Evolutionary conservation across 2,329 filamentous ascomycete species (phyloP), one percentile per base, ranked within the genome.

Genomic region (Botryotinia calthae): DNA sequence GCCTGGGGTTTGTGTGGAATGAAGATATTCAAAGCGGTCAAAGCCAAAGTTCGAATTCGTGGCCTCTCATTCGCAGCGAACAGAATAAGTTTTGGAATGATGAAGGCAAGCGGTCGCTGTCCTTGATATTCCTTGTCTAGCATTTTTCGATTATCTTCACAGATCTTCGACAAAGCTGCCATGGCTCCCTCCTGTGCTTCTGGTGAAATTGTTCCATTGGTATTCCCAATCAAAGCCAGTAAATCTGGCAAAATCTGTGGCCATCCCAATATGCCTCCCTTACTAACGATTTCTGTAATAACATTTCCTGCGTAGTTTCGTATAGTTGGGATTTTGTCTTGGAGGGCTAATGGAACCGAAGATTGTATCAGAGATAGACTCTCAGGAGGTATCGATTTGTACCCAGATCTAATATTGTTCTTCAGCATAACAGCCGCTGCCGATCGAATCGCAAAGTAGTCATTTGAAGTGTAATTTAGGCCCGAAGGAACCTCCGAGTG

Each of bases 391-490:
- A 98, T 93, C 72, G 88, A 86, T 81, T 92, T 92, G 85, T 93
- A 95, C 59, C 89, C 87, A 65, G 88, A 84, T 80, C 89, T 91
- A 81, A 98, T 88, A 81, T 97, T 94, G 83, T 98, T 98, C 85
- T 98, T 99, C 77, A 99, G 87, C 89, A 98, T 96, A 80, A 98
- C 90, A 72, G 93, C 95, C 40, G 95, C 95, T 18, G 95, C 93
- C 74, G 93, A 93, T 76, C 96, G 91, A 74, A 97, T 91, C 68
- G 93, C 84, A 81, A 92, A 88, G 84, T 94, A 91, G 81, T 93
- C 86, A 76, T 87, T 80, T 77, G 85, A 79, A 70, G 86, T 87
- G 78, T 88, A 87, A 77, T 85, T 85, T 80, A 93, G 84, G 75
- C 86, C 89, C 72, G 85, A 83, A 64, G 92, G 89, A 68, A 86